Conservation (phyloP, 2,329 filamentous ascomycete species). For the Cercospora sesami region DNA sequence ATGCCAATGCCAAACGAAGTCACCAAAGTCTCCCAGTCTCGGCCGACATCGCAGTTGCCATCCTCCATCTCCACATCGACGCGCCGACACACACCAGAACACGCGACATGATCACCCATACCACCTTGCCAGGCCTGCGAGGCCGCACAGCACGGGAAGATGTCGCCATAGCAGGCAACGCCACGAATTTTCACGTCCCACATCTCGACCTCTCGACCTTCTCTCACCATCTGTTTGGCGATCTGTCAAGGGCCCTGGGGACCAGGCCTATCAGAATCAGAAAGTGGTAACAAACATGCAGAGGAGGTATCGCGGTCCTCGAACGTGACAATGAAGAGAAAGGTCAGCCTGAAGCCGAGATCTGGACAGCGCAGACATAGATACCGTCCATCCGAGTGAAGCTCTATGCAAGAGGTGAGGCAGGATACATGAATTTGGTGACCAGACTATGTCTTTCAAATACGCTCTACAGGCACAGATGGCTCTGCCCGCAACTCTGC, state of each 20-base stretch:
- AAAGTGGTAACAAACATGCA: not conserved
- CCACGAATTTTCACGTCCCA: not conserved
- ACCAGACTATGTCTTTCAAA: not conserved
- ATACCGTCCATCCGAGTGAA: not conserved
- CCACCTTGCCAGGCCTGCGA: not conserved
- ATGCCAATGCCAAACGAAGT: not conserved
- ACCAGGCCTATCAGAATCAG: too few species aligned
- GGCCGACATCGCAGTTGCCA: not conserved
- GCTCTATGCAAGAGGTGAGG: not conserved
- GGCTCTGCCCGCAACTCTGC: not conserved
- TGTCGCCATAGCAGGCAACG: not conserved
- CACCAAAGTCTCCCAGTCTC: not conserved
- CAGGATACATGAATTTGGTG: not conserved
- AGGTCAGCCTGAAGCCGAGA: not conserved
- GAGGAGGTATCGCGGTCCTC: not conserved
- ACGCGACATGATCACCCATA: not conserved
- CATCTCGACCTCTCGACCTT: not conserved
- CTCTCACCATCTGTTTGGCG: not conserved
- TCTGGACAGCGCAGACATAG: not conserved
- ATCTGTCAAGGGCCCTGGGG: not conserved
- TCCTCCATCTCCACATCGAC: not conserved
- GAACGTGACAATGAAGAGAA: not conserved
- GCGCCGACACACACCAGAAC: not conserved
- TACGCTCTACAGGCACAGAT: not conserved
- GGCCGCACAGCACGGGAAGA: not conserved